phyloP scores from a whole-genome alignment of 441 rosid genomes.

The Pelargonium myrrhifolium region DNA sequence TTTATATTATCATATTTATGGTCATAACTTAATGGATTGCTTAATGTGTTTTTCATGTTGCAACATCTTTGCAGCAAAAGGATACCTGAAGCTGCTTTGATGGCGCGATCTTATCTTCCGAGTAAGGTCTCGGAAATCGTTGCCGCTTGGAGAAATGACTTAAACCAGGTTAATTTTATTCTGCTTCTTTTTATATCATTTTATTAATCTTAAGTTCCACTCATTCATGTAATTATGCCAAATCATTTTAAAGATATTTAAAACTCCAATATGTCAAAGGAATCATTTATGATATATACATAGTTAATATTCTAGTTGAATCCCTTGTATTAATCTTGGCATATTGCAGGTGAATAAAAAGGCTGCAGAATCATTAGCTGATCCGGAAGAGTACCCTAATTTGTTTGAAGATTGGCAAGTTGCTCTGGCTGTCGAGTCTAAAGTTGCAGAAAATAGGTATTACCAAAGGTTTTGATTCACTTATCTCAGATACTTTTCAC shows the following conservation, averaged over 20 bases:
- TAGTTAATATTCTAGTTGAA: neutral
- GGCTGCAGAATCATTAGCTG: conserved; percentile 98
- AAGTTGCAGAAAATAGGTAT: conserved; percentile 71
- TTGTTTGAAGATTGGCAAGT: conserved; percentile 98
- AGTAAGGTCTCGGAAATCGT: conserved; percentile 94
- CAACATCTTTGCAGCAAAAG: conserved; percentile 67
- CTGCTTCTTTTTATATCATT: conserved; percentile 13
- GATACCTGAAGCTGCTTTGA: conserved; percentile 97
- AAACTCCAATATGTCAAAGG: neutral
- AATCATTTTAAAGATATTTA: neutral
- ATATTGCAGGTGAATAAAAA: conserved; percentile 70
- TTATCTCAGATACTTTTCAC: conserved; percentile 4
- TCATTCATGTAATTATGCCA: neutral
- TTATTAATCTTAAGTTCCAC: neutral
- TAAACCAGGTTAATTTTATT: conserved; percentile 57
- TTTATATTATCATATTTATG: conserved; percentile 15
- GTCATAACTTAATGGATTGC: conserved; percentile 15
- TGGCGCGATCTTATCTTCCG: conserved; percentile 96
- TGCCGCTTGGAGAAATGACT: conserved; percentile 85
- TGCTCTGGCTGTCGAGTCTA: conserved; percentile 70
- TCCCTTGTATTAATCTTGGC: conserved; percentile 1
- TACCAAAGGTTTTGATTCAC: conserved; percentile 10
- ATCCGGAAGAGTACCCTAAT: conserved; percentile 94
- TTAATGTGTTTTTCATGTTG: conserved; percentile 14
- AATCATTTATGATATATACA: neutral